A percentile compares a stretch with the other conserved stretches of the same genome.
These are phyloP conservation scores for Pseudocercospora eumusae DNA, from an alignment of 2,329 filamentous ascomycete genomes.

Conservation along the genomic window DNA sequence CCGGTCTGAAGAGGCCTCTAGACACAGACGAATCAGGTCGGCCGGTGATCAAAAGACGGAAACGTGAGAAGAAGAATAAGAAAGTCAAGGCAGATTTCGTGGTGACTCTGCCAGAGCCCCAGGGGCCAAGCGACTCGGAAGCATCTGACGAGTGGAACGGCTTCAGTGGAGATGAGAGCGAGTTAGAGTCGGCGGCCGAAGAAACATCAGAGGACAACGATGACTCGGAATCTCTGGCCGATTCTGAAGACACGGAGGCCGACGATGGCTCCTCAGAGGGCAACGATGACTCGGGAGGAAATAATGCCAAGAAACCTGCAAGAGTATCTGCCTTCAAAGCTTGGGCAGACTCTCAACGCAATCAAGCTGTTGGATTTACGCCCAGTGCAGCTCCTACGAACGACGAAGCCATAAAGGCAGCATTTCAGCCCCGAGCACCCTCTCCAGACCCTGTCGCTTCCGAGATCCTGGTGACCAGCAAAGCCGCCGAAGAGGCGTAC, in stretches of 20 bases:
- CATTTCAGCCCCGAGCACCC: constrained; percentile 66
- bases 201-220: background rate
- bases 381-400: constrained; percentile 49
- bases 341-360: constrained; percentile 86
- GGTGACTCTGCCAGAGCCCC: background rate
- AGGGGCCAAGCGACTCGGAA: background rate
- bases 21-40: constrained; percentile 76
- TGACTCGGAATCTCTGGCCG: background rate
- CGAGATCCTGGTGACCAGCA: constrained; percentile 60
- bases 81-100: constrained; percentile 25
- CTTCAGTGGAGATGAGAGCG: constrained; percentile 9
- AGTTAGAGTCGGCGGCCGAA: constrained; percentile 9
- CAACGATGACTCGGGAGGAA: constrained; percentile 41
- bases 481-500: constrained; percentile 51
- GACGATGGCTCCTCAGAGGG: constrained; percentile 2
- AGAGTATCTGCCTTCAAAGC: constrained; percentile 78
- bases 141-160: constrained; percentile 17
- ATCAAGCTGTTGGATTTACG: constrained; percentile 73
- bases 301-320: constrained; percentile 40
- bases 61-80: constrained; percentile 53
- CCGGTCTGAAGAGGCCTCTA: constrained; percentile 82
- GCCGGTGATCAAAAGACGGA: constrained; percentile 80
- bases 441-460: constrained; percentile 71
- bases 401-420: constrained; percentile 48
- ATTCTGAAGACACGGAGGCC: background rate